Evolutionary conservation across 2,329 filamentous ascomycete species (phyloP).

Genomic region (Leptographium lundbergii): DNA sequence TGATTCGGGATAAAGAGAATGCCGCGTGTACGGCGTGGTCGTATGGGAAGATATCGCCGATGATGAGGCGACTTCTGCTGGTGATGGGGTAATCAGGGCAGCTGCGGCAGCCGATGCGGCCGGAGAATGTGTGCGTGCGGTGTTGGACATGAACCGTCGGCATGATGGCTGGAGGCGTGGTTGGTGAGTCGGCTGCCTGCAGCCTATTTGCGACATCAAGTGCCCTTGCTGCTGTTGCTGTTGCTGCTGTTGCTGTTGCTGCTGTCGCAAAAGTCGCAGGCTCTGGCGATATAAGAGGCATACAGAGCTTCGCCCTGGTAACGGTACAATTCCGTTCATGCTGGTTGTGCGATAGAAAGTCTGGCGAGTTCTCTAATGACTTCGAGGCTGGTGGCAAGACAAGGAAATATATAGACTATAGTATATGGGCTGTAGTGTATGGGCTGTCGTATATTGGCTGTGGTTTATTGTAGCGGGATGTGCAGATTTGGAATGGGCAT

Average conservation of each 20-base stretch:
- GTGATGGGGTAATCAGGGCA: not conserved
- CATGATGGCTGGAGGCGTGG: constrained; percentile 9
- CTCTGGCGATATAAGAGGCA: constrained; percentile 27
- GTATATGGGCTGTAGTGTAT: too few relatives aligned
- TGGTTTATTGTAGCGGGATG: not conserved
- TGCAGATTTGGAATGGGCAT: not conserved
- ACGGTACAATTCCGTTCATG: constrained; percentile 30
- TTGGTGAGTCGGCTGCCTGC: constrained; percentile 14
- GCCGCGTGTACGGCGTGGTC: constrained; percentile 12
- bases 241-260: constrained; percentile 19
- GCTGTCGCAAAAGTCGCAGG: constrained; percentile 26
- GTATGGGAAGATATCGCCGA: not conserved
- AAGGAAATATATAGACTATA: not conserved
- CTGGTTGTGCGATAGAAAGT: not conserved
- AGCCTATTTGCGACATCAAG: constrained; percentile 20
- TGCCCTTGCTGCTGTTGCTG: not conserved
- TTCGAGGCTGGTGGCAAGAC: too few relatives aligned
- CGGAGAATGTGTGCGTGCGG: constrained; percentile 32
- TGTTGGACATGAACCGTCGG: constrained; percentile 27
- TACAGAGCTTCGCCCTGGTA: constrained; percentile 24
- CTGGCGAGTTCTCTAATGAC: too few relatives aligned
- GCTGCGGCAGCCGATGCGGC: not conserved
- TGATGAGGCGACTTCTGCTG: not conserved
- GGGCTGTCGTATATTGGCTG: not conserved
- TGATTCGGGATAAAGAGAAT: constrained; percentile 6